A percentile compares a stretch with the other conserved stretches of the same genome.
Conservation (phyloP, 768 basidiomycete species). For the Suillus clintonianus region DNA sequence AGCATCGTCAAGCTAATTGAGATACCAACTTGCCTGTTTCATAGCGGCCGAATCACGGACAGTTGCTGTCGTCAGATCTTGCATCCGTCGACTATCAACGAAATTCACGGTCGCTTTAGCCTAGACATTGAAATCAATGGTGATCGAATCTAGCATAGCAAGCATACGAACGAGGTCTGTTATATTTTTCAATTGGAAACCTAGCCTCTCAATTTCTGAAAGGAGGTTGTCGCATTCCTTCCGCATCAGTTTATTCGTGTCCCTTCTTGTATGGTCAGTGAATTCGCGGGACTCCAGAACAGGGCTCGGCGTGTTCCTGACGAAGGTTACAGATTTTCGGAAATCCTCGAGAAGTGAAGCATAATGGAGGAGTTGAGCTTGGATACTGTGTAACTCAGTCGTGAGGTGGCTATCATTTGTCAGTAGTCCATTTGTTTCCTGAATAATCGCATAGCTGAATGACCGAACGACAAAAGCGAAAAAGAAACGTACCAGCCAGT, state of each 20-base stretch:
- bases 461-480: neutral
- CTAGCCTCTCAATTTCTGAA: constrained; percentile 50
- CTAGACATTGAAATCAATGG: constrained; percentile 28
- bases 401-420: constrained; percentile 45
- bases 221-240: constrained; percentile 50
- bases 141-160: neutral
- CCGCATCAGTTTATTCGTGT: constrained; percentile 38
- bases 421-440: constrained; percentile 47
- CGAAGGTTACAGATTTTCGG: constrained; percentile 50
- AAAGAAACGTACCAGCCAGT: constrained; percentile 40
- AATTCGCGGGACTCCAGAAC: constrained; percentile 35
- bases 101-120: constrained; percentile 58
- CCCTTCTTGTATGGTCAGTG: constrained; percentile 3
- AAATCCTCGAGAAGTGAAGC: constrained; percentile 59
- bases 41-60: constrained; percentile 14
- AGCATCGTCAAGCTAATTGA: neutral
- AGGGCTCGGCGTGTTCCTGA: constrained; percentile 51
- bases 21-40: constrained; percentile 21
- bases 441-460: neutral
- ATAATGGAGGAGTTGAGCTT: constrained; percentile 60
- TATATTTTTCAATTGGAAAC: constrained; percentile 26
- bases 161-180: constrained; percentile 22
- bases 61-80: constrained; percentile 9
- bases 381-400: constrained; percentile 55
- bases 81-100: constrained; percentile 38